Evolutionary conservation across 108 stramenopile genomes (phyloP).

Genomic region (Cylindrotheca fusiformis): DNA sequence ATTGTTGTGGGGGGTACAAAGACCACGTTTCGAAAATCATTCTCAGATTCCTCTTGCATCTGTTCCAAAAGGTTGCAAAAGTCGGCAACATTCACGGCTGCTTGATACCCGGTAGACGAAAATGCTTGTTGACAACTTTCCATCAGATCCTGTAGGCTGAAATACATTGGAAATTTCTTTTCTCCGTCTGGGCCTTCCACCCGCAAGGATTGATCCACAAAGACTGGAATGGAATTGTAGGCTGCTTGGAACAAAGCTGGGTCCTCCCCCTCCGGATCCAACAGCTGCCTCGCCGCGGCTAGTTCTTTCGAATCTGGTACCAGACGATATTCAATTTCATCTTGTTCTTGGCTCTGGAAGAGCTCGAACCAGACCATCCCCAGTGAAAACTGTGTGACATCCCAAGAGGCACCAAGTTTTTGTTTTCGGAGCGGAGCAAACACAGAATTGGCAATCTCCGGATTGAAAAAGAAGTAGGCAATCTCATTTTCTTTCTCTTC

Average conservation of each 20-base stretch:
- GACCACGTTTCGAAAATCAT: constrained; percentile 8
- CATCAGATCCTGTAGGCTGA: constrained; percentile 10
- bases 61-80: constrained; percentile 8
- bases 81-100: constrained; percentile 5
- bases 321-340: constrained; percentile 13
- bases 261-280: background rate
- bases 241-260: background rate
- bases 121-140: constrained; percentile 9
- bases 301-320: constrained; percentile 14
- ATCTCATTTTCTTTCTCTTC: constrained; percentile 6
- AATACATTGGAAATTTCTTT: constrained; percentile 15
- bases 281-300: constrained; percentile 6
- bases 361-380: constrained; percentile 20
- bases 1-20: constrained; percentile 6
- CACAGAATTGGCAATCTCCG: constrained; percentile 11
- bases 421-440: constrained; percentile 16
- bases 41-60: background rate
- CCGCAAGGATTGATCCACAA: constrained; percentile 13
- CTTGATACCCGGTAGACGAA: constrained; percentile 8
- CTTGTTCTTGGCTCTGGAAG: background rate
- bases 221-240: constrained; percentile 13
- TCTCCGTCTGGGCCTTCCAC: background rate
- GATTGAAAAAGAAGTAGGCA: constrained; percentile 19
- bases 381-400: constrained; percentile 2
- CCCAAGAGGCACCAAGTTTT: background rate